A percentile compares a stretch with the other conserved stretches of the same genome.
These are phyloP conservation scores for Lagenaria siceraria DNA, from an alignment of 306 rosid genomes.

Conservation along the genomic window DNA sequence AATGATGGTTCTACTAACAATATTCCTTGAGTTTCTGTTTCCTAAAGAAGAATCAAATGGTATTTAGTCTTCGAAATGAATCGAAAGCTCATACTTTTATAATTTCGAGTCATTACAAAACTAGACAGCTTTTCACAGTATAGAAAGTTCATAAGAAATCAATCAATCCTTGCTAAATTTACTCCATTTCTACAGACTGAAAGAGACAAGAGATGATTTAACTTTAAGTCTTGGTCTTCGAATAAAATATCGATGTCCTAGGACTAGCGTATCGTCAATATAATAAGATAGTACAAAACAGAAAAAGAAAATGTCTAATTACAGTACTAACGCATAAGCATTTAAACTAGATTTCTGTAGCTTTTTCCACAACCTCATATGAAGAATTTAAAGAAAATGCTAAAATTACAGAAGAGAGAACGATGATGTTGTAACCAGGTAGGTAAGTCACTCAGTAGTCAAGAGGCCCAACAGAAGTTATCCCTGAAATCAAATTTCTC, in stretches of 20 bases:
- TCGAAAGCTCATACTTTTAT: not conserved
- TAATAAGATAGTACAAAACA: not conserved
- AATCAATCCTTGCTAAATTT: not conserved
- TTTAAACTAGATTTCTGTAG: conserved; percentile 36
- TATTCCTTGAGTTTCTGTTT: not conserved
- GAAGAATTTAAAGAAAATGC: conserved; percentile 25
- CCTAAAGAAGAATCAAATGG: not conserved
- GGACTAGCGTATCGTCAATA: not conserved
- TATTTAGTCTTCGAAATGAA: not conserved
- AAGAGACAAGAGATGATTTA: not conserved
- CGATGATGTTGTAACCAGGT: conserved; percentile 11
- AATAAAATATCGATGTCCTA: conserved; percentile 6
- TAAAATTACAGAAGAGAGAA: conserved; percentile 40
- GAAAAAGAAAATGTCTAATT: conserved; percentile 15
- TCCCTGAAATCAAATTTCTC: conserved; percentile 55
- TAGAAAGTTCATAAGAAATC: not conserved
- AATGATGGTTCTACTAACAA: not conserved
- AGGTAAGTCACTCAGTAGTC: conserved; percentile 36
- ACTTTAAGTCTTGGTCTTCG: not conserved
- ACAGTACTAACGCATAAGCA: conserved; percentile 56
- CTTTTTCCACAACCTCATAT: conserved; percentile 15
- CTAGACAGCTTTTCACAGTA: not conserved
- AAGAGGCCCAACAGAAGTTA: conserved; percentile 72
- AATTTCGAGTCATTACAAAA: not conserved
- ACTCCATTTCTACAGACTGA: not conserved